Conservation (phyloP, 2,329 filamentous ascomycete genomes). For the Epichloe bromicola region DNA sequence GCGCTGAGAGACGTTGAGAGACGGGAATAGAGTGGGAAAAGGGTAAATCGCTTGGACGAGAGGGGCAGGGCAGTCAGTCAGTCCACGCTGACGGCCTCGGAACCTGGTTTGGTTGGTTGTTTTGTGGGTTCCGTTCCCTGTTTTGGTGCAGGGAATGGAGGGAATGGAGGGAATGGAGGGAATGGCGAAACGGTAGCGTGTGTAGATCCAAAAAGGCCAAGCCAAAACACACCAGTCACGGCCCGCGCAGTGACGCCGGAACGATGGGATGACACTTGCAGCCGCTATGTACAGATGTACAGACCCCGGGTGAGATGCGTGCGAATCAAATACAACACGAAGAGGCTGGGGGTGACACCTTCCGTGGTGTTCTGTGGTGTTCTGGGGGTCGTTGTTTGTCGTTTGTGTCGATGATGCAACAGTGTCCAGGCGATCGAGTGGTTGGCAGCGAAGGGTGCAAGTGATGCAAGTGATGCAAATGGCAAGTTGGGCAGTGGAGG, state of each 20-base stretch:
- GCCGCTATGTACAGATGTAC: no score
- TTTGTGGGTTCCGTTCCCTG: background rate
- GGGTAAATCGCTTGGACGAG: background rate
- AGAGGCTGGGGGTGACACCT: background rate
- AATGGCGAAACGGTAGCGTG: constrained; percentile 1
- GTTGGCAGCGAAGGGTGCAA: background rate
- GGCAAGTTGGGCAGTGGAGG: background rate
- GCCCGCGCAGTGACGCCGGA: no score
- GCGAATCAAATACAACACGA: background rate
- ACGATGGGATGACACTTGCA: no score
- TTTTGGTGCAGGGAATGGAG: background rate
- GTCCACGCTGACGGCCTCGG: no score
- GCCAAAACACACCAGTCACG: background rate
- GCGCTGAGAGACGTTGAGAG: background rate
- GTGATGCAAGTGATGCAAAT: background rate
- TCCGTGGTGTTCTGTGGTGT: no score
- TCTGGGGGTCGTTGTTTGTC: background rate
- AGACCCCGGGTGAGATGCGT: background rate
- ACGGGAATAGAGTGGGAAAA: background rate
- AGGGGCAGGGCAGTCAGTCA: no score
- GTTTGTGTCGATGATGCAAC: background rate
- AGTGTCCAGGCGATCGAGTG: background rate
- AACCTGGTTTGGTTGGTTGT: background rate
- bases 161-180: background rate
- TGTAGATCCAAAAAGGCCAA: background rate